Conservation (phyloP, 371 early-diverging fungal species). For the Circinella umbellata region DNA sequence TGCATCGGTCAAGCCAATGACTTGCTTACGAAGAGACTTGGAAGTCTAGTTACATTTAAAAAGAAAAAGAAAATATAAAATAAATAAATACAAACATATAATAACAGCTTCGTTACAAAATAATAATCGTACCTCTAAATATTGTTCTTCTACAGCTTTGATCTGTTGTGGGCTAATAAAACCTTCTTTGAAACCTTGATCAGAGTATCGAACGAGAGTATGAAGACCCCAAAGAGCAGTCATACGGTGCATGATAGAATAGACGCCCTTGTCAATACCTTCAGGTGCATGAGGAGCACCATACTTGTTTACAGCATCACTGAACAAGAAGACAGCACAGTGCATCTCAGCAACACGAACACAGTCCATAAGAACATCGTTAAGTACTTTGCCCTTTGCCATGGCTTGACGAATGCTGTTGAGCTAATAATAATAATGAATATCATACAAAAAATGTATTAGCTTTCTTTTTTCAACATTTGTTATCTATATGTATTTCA, state of each 20-base stretch:
- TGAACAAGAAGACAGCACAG: constrained; percentile 38
- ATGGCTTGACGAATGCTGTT: constrained; percentile 30
- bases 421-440: constrained; percentile 20
- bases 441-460: no score
- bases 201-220: constrained; percentile 45
- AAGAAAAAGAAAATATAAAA: constrained; percentile 6
- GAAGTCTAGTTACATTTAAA: constrained; percentile 32
- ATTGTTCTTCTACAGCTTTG: constrained; percentile 46
- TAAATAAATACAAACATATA: not conserved
- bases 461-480: no score
- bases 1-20: constrained; percentile 66
- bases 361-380: constrained; percentile 41
- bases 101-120: no score
- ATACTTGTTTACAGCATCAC: constrained; percentile 32
- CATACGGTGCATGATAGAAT: constrained; percentile 38
- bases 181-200: constrained; percentile 58
- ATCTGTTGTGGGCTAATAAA: constrained; percentile 54
- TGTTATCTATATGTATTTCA: no score
- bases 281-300: constrained; percentile 23
- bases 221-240: constrained; percentile 47
- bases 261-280: constrained; percentile 24
- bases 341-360: constrained; percentile 46
- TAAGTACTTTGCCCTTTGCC: constrained; percentile 23
- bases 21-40: constrained; percentile 60
- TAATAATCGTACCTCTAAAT: constrained; percentile 36